These are phyloP conservation scores for Termitomyces sp. DNA, from an alignment of 768 basidiomycete species.

Conservation along the genomic window DNA sequence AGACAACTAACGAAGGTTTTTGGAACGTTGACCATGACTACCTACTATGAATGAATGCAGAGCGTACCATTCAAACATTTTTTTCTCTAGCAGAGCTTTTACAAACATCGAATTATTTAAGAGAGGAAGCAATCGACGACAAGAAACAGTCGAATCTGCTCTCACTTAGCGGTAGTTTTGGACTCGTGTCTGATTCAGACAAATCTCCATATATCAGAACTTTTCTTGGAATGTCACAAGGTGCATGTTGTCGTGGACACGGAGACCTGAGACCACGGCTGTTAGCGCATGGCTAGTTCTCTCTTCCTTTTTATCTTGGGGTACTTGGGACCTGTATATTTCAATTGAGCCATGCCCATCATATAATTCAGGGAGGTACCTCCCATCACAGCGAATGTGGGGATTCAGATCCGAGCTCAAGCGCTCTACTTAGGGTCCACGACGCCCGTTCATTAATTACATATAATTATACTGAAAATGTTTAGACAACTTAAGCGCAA, in stretches of 20 bases:
- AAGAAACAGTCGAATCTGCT: background rate
- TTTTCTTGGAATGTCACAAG: background rate
- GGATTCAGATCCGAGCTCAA: background rate
- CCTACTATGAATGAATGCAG: background rate
- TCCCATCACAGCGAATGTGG: background rate
- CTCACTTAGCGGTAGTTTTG: too few species aligned
- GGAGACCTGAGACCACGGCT: background rate
- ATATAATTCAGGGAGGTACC: background rate
- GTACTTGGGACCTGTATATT: too few species aligned
- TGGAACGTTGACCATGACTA: background rate
- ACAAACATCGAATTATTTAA: background rate
- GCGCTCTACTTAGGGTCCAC: too few species aligned
- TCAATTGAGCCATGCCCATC: background rate
- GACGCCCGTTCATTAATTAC: background rate
- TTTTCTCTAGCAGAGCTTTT: background rate
- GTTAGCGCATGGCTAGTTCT: background rate
- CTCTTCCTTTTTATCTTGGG: background rate
- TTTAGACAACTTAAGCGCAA: background rate
- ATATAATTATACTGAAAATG: slow-evolving; percentile 3
- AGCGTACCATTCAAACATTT: background rate
- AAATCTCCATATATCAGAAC: background rate
- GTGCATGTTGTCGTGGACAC: background rate
- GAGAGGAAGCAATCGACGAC: background rate
- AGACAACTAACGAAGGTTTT: background rate
- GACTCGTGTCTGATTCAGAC: background rate